phyloP scores from a whole-genome alignment of 1,139 yeast species.

The Zygosaccharomyces pseudobailii region DNA sequence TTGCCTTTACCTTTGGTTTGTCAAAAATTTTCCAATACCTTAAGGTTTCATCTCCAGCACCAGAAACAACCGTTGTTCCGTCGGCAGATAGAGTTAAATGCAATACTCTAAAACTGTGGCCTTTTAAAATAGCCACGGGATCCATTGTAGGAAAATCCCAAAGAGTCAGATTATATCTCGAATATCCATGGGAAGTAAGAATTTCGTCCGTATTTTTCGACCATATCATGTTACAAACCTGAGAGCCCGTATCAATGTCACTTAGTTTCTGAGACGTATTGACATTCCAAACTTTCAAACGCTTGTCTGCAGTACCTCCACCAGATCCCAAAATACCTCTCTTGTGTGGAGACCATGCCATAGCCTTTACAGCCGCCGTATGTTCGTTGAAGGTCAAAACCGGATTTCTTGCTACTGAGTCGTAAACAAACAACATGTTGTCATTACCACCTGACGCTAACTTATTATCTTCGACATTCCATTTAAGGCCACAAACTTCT shows the following conservation, averaged over 20 bases:
- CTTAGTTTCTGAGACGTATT: slow-evolving; percentile 66
- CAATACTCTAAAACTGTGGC: slow-evolving; percentile 89
- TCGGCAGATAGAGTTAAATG: slow-evolving; percentile 93
- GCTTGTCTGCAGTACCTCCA: slow-evolving; percentile 94
- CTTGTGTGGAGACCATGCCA: slow-evolving; percentile 97
- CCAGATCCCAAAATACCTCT: slow-evolving; percentile 92
- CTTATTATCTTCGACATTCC: slow-evolving; percentile 87
- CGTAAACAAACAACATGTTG: slow-evolving; percentile 82
- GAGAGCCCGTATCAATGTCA: slow-evolving; percentile 91
- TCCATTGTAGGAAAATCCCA: slow-evolving; percentile 96
- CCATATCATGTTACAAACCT: slow-evolving; percentile 93
- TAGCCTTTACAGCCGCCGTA: slow-evolving; percentile 92
- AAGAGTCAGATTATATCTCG: slow-evolving; percentile 82
- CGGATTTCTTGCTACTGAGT: slow-evolving; percentile 69
- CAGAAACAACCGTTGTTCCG: slow-evolving; percentile 96
- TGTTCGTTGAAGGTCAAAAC: slow-evolving; percentile 74
- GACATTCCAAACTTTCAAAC: slow-evolving; percentile 90
- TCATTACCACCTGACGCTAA: slow-evolving; percentile 95
- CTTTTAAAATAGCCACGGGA: slow-evolving; percentile 88
- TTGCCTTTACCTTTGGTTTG: slow-evolving; percentile 55
- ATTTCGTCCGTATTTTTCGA: slow-evolving; percentile 86
- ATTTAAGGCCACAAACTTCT: slow-evolving; percentile 92
- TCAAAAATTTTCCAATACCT: slow-evolving; percentile 92
- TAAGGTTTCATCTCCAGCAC: slow-evolving; percentile 97
- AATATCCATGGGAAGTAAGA: slow-evolving; percentile 93